Conservation (phyloP, 1,139 yeast genomes). For the Candida gigantensis region DNA sequence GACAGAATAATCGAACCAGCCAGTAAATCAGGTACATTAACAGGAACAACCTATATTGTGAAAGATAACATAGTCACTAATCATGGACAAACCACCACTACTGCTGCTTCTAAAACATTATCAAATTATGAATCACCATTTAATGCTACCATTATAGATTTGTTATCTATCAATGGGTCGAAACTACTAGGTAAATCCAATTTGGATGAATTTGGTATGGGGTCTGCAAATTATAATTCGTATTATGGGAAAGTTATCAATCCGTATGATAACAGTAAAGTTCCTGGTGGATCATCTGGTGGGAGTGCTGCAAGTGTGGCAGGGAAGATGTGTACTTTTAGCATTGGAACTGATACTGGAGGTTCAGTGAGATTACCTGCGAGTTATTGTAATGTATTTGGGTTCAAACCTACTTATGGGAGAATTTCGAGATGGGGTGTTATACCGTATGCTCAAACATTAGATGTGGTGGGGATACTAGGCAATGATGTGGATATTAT, state of each 20-base stretch:
- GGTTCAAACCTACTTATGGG: conserved; percentile 94
- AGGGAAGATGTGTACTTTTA: conserved; percentile 57
- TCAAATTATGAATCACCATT: conserved; percentile 69
- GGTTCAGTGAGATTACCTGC: conserved; percentile 95
- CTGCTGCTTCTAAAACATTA: conserved; percentile 73
- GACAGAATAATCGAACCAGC: conserved; percentile 4
- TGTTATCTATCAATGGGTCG: conserved; percentile 55
- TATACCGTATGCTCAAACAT: conserved; percentile 86
- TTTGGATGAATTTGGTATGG: conserved; percentile 98
- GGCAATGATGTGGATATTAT: conserved; percentile 49
- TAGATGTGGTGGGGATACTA: conserved; percentile 91
- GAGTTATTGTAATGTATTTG: conserved; percentile 77
- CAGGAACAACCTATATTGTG: conserved; percentile 20
- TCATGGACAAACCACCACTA: conserved; percentile 71
- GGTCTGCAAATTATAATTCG: conserved; percentile 63
- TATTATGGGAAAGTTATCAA: conserved; percentile 67
- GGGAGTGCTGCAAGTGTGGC: conserved; percentile 95
- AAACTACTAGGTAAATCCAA: conserved; percentile 80
- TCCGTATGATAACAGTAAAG: conserved; percentile 50
- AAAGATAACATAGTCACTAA: conserved; percentile 81
- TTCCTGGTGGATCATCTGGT: conserved; percentile 93
- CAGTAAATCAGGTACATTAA: conserved; percentile 5
- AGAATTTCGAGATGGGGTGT: conserved; percentile 91
- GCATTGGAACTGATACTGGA: conserved; percentile 93
- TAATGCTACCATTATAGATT: conserved; percentile 69